Base-by-base conservation (phyloP, 2,329 filamentous ascomycete genomes). In the Xylaria arbuscula region DNA sequence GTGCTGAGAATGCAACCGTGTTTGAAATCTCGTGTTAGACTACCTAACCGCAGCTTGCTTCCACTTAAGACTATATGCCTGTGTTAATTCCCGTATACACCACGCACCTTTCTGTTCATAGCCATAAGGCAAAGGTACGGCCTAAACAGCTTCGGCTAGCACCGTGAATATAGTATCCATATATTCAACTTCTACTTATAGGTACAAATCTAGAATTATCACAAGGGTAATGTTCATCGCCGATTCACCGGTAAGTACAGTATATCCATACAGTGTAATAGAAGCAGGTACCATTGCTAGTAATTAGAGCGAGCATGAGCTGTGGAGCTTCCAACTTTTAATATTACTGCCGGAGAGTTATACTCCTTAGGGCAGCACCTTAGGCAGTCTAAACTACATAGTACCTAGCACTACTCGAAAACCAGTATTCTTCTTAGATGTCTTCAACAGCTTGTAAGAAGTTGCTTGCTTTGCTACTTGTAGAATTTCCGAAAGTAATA, bases 11-110 rank as follows among this genome's bases (percentile, higher is more conserved):
- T 51, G 45, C 56, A 57, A 61, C 62, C 62, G 51, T 42, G 56
- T 62, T 51, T 42, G 56, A 68, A 65, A 57, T 64, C 66, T 68
- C 66, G 66, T 68, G 66, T 68, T 68, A 61, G 53, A 56, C 55
- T 51, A 36, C 55, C 47, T 40, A 55, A 34, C 62, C 60, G 62
- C 62, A 61, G 57, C 24, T 56, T 57, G 17, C 28, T 56, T 61
- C 51, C n/a, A 45, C 45, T 61, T 45, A 45, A 42, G 47, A 61
- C 28, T 28, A 28, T n/a, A 17, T 54, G 34, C 45, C 9, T 38
- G 42, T n/a, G 10, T 36, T n/a, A 10, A 54, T 17, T 36, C 48
- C 28, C 3, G 17, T 15, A 17, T 19, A 47, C 42, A 8, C 42
- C 9, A 47, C n/a, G 7, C n/a, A 47, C 17, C 45, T 47, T 47